Percentiles rank a stretch among this genome's conserved stretches.
Conservation (phyloP, 2,329 filamentous ascomycete genomes). For the Kalaharituber pfeilii region DNA sequence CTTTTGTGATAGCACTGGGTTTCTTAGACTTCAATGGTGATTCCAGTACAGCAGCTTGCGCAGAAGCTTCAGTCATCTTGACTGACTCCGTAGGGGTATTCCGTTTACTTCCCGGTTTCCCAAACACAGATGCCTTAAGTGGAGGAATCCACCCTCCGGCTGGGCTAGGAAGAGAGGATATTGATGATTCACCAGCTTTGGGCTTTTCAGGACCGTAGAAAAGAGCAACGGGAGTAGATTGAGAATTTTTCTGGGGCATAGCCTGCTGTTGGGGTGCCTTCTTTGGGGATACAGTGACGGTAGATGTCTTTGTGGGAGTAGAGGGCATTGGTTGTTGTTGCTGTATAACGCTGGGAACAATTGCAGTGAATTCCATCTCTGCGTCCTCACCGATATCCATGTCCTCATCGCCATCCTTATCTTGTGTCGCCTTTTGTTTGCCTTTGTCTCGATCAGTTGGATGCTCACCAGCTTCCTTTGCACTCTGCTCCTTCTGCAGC, state of each 20-base stretch:
- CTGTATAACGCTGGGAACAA: slow-evolving; percentile 5
- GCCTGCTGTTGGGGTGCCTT: background rate
- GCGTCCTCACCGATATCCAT: background rate
- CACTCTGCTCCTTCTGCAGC: background rate
- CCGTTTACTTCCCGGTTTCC: background rate
- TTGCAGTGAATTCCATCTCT: background rate
- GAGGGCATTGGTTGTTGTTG: background rate
- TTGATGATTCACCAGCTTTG: background rate
- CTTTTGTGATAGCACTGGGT: background rate
- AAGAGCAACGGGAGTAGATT: background rate
- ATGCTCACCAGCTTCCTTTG: background rate
- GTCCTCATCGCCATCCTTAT: background rate
- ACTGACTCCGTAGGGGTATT: background rate
- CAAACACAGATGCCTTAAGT: background rate
- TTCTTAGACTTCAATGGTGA: background rate
- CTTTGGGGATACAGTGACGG: too few relatives aligned
- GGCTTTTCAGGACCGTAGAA: background rate
- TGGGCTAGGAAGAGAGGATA: background rate
- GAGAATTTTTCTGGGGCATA: background rate
- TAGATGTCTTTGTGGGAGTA: background rate
- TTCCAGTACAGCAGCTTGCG: background rate
- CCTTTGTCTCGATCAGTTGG: background rate
- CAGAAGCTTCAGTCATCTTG: too few relatives aligned
- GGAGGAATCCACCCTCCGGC: background rate
- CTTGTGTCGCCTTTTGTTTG: background rate